Evolutionary conservation across 768 basidiomycete species (phyloP).

Genomic region (Hericium coralloides): DNA sequence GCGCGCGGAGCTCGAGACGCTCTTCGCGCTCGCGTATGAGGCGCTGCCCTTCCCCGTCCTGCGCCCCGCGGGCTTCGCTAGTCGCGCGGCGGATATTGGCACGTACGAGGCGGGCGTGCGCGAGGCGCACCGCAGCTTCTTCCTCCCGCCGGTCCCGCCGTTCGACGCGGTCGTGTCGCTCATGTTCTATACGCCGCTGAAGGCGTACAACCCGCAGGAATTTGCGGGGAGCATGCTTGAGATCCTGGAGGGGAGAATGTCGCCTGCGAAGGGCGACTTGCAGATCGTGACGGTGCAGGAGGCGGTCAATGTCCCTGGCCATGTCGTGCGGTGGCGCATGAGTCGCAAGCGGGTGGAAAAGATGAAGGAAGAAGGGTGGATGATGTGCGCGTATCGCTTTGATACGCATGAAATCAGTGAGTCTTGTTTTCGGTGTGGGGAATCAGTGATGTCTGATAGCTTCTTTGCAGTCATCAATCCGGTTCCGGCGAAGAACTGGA

Average conservation of each 20-base stretch:
- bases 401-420: background rate
- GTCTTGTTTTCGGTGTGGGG: background rate
- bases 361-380: slow-evolving; percentile 9
- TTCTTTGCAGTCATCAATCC: no score
- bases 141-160: background rate
- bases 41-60: background rate
- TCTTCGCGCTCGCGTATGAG: background rate
- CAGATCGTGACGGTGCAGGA: background rate
- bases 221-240: background rate
- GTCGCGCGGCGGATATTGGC: background rate
- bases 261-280: background rate
- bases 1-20: background rate
- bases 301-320: background rate
- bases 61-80: background rate
- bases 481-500: no score
- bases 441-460: no score
- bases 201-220: background rate
- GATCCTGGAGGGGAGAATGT: background rate
- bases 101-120: background rate
- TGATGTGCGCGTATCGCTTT: slow-evolving; percentile 2
- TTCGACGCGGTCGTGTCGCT: background rate
- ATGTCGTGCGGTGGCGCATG: slow-evolving; percentile 10
- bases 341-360: slow-evolving; percentile 9
- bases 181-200: background rate
- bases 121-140: background rate